Conservation (phyloP, 179 eudicot genomes). For the Vitellaria paradoxa region DNA sequence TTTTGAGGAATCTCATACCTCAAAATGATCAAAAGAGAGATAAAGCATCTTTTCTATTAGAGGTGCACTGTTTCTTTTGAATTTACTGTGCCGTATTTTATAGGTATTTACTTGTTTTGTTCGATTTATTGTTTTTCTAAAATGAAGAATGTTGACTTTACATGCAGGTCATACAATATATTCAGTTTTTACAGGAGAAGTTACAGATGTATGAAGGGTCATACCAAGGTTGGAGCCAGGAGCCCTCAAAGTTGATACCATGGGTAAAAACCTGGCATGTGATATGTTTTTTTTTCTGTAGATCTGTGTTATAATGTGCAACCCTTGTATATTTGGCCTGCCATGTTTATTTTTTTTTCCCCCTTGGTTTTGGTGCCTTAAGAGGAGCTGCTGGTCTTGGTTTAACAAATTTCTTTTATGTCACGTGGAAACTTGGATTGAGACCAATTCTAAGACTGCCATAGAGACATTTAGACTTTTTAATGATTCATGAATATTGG, state of each 20-base stretch:
- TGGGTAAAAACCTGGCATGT: constrained; percentile 42
- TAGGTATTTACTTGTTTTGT: background rate
- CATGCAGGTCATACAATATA: constrained; percentile 78
- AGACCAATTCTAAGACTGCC: background rate
- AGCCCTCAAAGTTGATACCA: constrained; percentile 63
- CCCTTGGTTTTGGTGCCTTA: background rate
- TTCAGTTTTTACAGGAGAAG: constrained; percentile 77
- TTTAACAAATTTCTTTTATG: background rate
- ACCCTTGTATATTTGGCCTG: constrained; percentile 9
- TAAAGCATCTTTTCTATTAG: constrained; percentile 89
- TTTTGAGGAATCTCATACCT: constrained; percentile 82
- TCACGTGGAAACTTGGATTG: background rate
- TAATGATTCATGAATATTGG: background rate
- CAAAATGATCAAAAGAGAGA: constrained; percentile 94
- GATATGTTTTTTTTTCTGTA: background rate
- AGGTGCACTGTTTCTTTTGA: constrained; percentile 43
- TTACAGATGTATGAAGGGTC: constrained; percentile 71
- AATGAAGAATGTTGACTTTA: background rate
- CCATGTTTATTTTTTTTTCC: background rate
- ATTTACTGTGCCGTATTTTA: background rate
- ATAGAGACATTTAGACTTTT: background rate
- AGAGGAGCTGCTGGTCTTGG: background rate
- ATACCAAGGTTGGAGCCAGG: constrained; percentile 70
- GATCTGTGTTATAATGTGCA: background rate
- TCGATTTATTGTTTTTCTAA: background rate